phyloP scores from a whole-genome alignment of 805 yeast genomes.

The Teunomyces kruisii region DNA sequence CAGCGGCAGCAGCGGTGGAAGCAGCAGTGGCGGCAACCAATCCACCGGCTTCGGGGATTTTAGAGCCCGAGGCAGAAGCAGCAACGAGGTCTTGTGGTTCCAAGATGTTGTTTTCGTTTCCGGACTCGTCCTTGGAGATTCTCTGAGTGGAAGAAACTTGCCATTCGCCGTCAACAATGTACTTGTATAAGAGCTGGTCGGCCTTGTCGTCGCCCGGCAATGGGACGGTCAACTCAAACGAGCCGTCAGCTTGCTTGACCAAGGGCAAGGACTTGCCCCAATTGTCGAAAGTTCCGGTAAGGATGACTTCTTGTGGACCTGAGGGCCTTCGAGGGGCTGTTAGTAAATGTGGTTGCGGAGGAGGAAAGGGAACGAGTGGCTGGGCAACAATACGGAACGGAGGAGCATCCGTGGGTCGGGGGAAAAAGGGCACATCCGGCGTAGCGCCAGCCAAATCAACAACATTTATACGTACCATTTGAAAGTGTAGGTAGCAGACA shows the following conservation, averaged over 20 bases:
- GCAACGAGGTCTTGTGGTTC: constrained; percentile 31
- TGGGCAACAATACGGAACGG: too few relatives aligned
- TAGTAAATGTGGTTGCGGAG: constrained; percentile 16
- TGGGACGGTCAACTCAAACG: constrained; percentile 61
- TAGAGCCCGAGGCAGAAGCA: constrained; percentile 16
- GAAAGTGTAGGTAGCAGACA: constrained; percentile 38
- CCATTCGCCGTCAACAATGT: constrained; percentile 74
- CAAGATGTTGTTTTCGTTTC: constrained; percentile 53
- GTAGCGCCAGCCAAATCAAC: neutral
- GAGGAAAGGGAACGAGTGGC: too few relatives aligned
- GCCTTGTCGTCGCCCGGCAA: constrained; percentile 35
- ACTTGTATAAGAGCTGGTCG: constrained; percentile 51
- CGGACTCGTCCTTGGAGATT: constrained; percentile 47
- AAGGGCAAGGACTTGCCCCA: constrained; percentile 62
- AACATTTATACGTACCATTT: constrained; percentile 37
- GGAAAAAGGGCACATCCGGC: too few relatives aligned
- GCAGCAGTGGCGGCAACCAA: constrained; percentile 12
- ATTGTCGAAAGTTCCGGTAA: constrained; percentile 70
- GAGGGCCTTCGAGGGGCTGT: constrained; percentile 37
- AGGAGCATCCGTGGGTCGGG: too few relatives aligned
- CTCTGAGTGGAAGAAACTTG: constrained; percentile 37
- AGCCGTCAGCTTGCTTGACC: constrained; percentile 59
- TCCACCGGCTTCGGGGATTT: constrained; percentile 36
- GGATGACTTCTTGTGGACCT: constrained; percentile 53
- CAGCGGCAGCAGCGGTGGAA: constrained; percentile 8